Evolutionary conservation across 352 stramenopile genomes (phyloP).

Genomic region (Phytophthora pisi): DNA sequence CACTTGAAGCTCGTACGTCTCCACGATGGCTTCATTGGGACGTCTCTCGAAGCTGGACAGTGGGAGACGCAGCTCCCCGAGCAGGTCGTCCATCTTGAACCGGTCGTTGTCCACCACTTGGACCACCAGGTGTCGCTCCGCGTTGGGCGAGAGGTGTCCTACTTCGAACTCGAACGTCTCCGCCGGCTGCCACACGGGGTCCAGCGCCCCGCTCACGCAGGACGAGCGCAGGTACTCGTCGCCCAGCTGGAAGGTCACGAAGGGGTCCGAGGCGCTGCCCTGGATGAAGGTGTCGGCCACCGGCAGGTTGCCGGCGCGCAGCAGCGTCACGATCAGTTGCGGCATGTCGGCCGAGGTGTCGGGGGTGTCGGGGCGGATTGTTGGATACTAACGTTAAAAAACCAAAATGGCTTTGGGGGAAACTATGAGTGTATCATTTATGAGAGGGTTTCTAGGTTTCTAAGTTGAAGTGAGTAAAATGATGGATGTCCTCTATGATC

Average conservation of each 20-base stretch:
- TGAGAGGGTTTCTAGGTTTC: too few species aligned
- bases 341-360: slow-evolving; percentile 43
- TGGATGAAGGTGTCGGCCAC: slow-evolving; percentile 64
- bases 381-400: slow-evolving; percentile 14
- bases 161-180: slow-evolving; percentile 80
- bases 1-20: slow-evolving; percentile 56
- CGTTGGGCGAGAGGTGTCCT: slow-evolving; percentile 31
- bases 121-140: slow-evolving; percentile 52
- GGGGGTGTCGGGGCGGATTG: not conserved
- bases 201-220: slow-evolving; percentile 50
- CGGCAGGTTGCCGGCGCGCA: slow-evolving; percentile 67
- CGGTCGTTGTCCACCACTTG: slow-evolving; percentile 73
- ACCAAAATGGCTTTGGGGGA: too few species aligned
- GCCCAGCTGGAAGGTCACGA: slow-evolving; percentile 65
- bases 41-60: slow-evolving; percentile 55
- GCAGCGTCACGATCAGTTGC: slow-evolving; percentile 67
- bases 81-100: slow-evolving; percentile 68
- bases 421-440: not conserved
- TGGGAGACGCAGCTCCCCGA: slow-evolving; percentile 56
- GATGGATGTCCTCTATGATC: not conserved
- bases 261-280: slow-evolving; percentile 72
- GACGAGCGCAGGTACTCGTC: slow-evolving; percentile 58
- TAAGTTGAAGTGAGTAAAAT: too few species aligned
- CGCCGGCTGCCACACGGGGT: slow-evolving; percentile 75
- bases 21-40: slow-evolving; percentile 53